Conservation (phyloP, 768 basidiomycete species). For the Rhodosporidiobolus odoratus region DNA sequence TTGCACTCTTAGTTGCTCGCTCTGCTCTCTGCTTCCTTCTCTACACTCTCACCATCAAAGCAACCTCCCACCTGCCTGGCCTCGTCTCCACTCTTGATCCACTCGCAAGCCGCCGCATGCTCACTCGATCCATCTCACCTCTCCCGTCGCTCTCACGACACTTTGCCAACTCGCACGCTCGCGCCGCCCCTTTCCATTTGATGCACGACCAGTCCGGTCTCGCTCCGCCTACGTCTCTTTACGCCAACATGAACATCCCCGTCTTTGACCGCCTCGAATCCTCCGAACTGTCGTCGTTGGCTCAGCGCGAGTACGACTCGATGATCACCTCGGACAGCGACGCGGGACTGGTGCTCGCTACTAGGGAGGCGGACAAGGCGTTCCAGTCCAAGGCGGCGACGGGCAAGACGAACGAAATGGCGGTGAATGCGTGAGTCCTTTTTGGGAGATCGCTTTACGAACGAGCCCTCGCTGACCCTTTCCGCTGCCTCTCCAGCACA, state of each 20-base stretch:
- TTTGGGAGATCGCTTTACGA: too few relatives aligned
- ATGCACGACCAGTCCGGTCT: not conserved
- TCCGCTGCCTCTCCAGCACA: too few relatives aligned
- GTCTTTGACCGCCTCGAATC: not conserved
- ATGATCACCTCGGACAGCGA: not conserved
- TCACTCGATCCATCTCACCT: too few relatives aligned
- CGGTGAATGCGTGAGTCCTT: not conserved
- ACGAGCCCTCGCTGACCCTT: too few relatives aligned
- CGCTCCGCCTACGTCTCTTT: not conserved
- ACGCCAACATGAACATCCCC: conserved; percentile 14
- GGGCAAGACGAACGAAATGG: not conserved
- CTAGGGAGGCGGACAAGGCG: conserved; percentile 15
- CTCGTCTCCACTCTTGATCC: too few relatives aligned
- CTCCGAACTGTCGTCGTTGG: not conserved
- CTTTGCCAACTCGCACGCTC: too few relatives aligned
- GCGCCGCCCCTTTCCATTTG: too few relatives aligned
- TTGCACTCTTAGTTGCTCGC: not conserved
- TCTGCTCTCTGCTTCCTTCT: not conserved
- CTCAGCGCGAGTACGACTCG: not conserved
- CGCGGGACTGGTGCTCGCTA: conserved; percentile 8
- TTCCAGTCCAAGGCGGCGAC: not conserved
- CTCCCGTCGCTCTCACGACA: not conserved
- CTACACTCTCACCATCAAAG: not conserved
- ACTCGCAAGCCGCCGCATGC: not conserved
- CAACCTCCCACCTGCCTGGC: not conserved